Evolutionary conservation across 139 green algal genomes (phyloP).

Genomic region (Chlamydomonas sp.): DNA sequence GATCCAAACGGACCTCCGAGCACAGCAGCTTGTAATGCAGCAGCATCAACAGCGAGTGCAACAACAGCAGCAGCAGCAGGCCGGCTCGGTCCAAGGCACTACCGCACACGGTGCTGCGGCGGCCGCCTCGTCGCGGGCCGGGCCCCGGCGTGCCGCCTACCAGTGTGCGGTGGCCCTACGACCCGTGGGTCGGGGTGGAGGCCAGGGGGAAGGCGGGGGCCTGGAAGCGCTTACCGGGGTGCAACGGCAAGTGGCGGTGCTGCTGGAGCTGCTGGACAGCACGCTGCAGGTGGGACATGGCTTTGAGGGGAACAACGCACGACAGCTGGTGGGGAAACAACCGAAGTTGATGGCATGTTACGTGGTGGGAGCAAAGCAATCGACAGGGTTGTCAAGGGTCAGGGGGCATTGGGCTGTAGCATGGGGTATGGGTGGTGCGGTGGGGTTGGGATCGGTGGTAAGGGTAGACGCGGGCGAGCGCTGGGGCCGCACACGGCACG

Average conservation of each 20-base stretch:
- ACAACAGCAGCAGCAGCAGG: neutral
- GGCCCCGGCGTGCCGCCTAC: neutral
- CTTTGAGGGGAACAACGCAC: no score
- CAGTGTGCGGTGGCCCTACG: constrained; percentile 12
- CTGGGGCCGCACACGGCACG: no score
- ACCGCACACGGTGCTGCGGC: neutral
- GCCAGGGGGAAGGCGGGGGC: neutral
- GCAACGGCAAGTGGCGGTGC: constrained; percentile 1
- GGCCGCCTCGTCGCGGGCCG: neutral
- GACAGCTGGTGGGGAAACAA: no score
- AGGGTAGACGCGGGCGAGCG: no score
- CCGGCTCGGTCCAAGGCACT: no score
- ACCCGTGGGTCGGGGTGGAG: neutral
- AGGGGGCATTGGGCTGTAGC: no score
- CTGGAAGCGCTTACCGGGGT: neutral
- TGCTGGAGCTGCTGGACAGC: constrained; percentile 19
- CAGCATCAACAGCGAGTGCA: neutral
- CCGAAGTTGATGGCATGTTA: no score
- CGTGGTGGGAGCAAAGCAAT: no score
- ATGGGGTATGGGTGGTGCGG: no score
- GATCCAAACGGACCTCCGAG: neutral
- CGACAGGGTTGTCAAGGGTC: no score
- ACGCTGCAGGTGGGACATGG: constrained; percentile 1
- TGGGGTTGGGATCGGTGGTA: no score
- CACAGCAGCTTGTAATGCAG: neutral